Conservation (phyloP, 768 basidiomycete genomes). For the Boletus subcaerulescens region DNA sequence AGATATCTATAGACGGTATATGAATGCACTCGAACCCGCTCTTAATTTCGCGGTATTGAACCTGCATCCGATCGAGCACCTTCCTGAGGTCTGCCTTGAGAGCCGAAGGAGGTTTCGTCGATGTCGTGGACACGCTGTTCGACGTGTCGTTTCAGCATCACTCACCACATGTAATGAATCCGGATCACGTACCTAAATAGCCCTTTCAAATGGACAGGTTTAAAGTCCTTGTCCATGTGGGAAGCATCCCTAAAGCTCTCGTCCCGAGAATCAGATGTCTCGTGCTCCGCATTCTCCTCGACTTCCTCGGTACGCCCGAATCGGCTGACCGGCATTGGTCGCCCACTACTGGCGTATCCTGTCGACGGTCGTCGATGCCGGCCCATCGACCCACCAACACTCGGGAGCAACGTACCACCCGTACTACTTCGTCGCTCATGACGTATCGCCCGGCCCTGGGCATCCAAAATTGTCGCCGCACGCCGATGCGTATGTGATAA, state of each 20-base stretch:
- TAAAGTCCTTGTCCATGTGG: constrained; percentile 69
- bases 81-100: constrained; percentile 83
- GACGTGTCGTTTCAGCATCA: background rate
- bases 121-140: constrained; percentile 87
- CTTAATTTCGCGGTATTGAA: constrained; percentile 89
- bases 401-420: constrained; percentile 53
- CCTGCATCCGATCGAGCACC: constrained; percentile 92
- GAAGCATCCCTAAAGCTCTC: constrained; percentile 48
- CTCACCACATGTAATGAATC: background rate
- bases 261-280: constrained; percentile 34
- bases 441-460: constrained; percentile 54
- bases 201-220: constrained; percentile 94
- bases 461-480: constrained; percentile 75
- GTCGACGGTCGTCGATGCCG: constrained; percentile 71
- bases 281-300: constrained; percentile 45
- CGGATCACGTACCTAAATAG: constrained; percentile 71
- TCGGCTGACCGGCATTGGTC: constrained; percentile 38
- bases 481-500: constrained; percentile 61
- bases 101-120: constrained; percentile 76
- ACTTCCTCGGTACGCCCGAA: constrained; percentile 53
- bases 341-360: constrained; percentile 41
- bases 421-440: constrained; percentile 80
- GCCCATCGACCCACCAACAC: constrained; percentile 56
- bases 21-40: constrained; percentile 96
- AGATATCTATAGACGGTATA: constrained; percentile 87